Evolutionary conservation across 176 grass and related monocot species (phyloP), one percentile per base, ranked within the genome.

Genomic region (Oropetium thomaeum): DNA sequence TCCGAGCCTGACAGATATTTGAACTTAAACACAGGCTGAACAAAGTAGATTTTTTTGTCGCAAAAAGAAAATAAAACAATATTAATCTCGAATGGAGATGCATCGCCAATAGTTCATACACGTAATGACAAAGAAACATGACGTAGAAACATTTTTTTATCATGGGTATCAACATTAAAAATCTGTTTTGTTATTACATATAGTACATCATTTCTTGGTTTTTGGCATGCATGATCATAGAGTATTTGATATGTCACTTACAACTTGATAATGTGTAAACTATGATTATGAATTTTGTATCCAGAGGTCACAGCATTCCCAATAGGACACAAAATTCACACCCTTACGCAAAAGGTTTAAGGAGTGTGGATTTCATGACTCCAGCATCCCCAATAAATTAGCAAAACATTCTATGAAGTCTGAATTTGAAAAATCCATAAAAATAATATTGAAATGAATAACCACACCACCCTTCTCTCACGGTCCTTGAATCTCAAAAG

Each of bases 21-120:
- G 27, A 32, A 78, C 19, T 73, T 72, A 3, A 60, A 59, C 1
- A 59, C 13, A 66, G 58, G 28, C 14, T 73, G 14, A 66, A 77
- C 10, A 64, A 48, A 47, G 1, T 19, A 76, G 1, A 48, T 37
- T 1, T 60, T 49, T 42, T 59, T 58, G 35, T 58, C 49, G 10
- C 13, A 17, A 12, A 8, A 47, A 64, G 54, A 23, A 63, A 81
- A 39, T 55, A 13, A 47, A 49, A 25, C 10, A 66, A 23, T 27
- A 70, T 44, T 40, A 29, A 74, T 32, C 12, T 20, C 49, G 33
- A 32, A 60, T 39, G 39, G 34, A 76, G 12, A n/a, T 37, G 19
- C 42, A 77, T 7, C 8, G 38, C 13, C 16, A 28, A 31, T 19
- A 49, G 19, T 3, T 11, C 61, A 57, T 57, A 8, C 53, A 65